These are phyloP conservation scores for Mycena floridula DNA, from an alignment of 768 basidiomycete genomes.

Conservation along the genomic window DNA sequence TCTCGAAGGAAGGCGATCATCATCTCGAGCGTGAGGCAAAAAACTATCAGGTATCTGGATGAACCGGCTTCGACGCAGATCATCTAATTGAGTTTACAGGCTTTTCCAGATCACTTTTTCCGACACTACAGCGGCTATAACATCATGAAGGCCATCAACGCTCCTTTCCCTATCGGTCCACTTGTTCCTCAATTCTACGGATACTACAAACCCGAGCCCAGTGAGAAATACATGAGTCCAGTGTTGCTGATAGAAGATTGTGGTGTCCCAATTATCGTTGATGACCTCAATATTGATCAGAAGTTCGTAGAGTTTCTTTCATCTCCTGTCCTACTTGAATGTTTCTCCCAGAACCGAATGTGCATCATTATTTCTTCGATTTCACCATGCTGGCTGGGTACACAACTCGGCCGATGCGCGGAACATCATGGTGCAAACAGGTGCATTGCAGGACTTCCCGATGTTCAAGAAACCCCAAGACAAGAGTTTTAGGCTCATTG, in stretches of 20 bases:
- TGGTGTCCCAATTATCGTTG: constrained; percentile 5
- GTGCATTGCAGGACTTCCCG: constrained; percentile 2
- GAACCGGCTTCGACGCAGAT: no score
- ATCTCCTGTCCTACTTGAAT: not conserved
- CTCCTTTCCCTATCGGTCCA: constrained; percentile 31
- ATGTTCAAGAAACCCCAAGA: not conserved
- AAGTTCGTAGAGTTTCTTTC: not conserved
- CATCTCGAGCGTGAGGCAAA: constrained; percentile 22
- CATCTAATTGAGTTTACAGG: constrained; percentile 23
- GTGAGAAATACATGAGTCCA: constrained; percentile 7
- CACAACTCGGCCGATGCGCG: constrained; percentile 7
- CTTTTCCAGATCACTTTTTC: constrained; percentile 24
- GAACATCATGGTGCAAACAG: constrained; percentile 7
- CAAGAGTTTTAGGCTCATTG: not conserved
- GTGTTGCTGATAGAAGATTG: constrained; percentile 12
- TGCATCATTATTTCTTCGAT: constrained; percentile 8
- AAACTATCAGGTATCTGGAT: no score
- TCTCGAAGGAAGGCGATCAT: constrained; percentile 19
- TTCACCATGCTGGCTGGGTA: constrained; percentile 4
- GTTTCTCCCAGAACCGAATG: constrained; percentile 5
- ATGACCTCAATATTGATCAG: constrained; percentile 3
- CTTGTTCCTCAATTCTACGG: constrained; percentile 48
- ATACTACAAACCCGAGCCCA: constrained; percentile 28
- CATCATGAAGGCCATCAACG: constrained; percentile 19
- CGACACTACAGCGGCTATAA: constrained; percentile 30